Base-by-base conservation (phyloP, 2,329 filamentous ascomycete species). In the Beauveria brongniartii region DNA sequence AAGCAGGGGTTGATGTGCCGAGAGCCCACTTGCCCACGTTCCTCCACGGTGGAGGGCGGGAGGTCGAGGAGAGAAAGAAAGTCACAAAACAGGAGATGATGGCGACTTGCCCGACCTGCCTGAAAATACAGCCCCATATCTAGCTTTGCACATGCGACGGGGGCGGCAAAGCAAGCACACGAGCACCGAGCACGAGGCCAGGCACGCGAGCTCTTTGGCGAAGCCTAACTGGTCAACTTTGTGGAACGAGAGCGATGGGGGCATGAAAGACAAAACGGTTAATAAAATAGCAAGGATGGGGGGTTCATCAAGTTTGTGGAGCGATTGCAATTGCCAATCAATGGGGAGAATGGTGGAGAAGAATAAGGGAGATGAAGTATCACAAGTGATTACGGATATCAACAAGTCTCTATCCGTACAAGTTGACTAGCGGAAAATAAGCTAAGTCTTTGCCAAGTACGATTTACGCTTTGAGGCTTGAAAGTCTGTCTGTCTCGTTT, bases 161-260 rank as follows among this genome's bases (percentile, higher is more conserved):
- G 47, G 26, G 26, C 16, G 14, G 30, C 8, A 3, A 44, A 41
- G n/a, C 53, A 14, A 55, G 53, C 53, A 55, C 53, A 46, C 40
- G 40, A 34, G 41, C 40, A 43, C 41, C 46, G 61, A 63, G 64
- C 68, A 67, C 61, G 63, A 68, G 64, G 62, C 53, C 61, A 56
- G 37, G 54, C 54, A 56, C 54, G 54, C 54, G 54, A 56, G 54
- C 54, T 56, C 54, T 56, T 56, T 56, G 54, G 28, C 41, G 28
- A 43, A 56, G 43, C 26, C 20, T 14, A 14, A 41, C 22, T 54
- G 34, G 52, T 55, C 20, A 12, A 34, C 30, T 34, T 12, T 3
- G 30, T 34, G 52, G 52, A 55, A 43, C 18, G 18, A 24, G 20
- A 46, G 28, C 16, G 16, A 55, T 46, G 53, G 53, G 41, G 53